phyloP scores from a whole-genome alignment of 2,329 filamentous ascomycete genomes.

The Cercospora janseana region DNA sequence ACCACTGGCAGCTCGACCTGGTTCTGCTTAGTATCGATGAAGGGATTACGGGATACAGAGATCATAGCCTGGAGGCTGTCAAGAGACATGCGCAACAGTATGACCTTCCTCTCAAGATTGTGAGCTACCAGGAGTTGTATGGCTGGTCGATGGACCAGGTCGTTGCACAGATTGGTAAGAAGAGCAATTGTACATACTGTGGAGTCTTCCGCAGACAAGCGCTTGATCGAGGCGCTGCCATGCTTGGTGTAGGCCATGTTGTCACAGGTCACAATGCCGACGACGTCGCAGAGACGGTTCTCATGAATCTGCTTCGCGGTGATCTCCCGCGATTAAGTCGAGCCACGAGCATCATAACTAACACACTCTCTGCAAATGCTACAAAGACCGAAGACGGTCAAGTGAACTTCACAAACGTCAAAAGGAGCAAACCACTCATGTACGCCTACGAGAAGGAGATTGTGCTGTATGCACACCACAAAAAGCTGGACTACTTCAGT shows the following conservation, averaged over 20 bases:
- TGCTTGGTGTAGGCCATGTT: conserved; percentile 84
- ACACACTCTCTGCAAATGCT: conserved; percentile 46
- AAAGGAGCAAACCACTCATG: conserved; percentile 93
- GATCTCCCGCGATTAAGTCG: conserved; percentile 83
- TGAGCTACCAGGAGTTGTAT: conserved; percentile 91
- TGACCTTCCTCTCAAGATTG: conserved; percentile 83
- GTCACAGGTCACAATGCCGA: conserved; percentile 98
- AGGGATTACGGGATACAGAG: conserved; percentile 93
- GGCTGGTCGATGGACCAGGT: conserved; percentile 99
- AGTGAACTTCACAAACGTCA: conserved; percentile 74
- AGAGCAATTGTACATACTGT: conserved; percentile 98
- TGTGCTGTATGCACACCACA: conserved; percentile 94
- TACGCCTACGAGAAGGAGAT: conserved; percentile 99
- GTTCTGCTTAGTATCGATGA: conserved; percentile 91
- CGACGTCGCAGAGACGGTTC: conserved; percentile 91
- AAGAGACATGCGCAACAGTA: conserved; percentile 92
- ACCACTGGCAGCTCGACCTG: conserved; percentile 81
- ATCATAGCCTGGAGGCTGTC: conserved; percentile 93
- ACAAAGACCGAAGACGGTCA: conserved; percentile 22
- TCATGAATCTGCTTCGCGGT: conserved; percentile 93
- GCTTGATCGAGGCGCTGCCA: conserved; percentile 84
- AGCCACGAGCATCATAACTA: conserved; percentile 83
- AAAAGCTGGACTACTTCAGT: conserved; percentile 94
- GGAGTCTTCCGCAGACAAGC: conserved; percentile 94
- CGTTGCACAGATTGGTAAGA: conserved; percentile 92